These are phyloP conservation scores for Chytriomyces confervae DNA, from an alignment of 192 early-diverging fungal genomes.

Conservation along the genomic window DNA sequence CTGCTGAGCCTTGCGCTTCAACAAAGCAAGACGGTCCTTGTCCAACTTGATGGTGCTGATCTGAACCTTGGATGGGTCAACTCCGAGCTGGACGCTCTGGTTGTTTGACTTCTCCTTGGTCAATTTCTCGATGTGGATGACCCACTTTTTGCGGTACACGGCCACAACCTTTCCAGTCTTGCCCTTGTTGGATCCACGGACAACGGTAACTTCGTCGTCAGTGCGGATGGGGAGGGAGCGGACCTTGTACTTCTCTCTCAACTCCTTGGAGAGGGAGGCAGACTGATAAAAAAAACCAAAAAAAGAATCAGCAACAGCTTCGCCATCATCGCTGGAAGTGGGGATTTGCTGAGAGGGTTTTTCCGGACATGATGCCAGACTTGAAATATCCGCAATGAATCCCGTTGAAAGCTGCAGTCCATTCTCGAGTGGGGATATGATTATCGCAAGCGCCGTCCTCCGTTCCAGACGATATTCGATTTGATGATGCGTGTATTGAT, in stretches of 20 bases:
- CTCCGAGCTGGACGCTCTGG: conserved; percentile 84
- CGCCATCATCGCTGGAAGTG: no score
- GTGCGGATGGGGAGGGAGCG: conserved; percentile 96
- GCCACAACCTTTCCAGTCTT: conserved; percentile 94
- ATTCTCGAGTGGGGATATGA: no score
- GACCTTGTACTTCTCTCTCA: conserved; percentile 93
- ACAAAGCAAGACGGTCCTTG: conserved; percentile 91
- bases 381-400: no score
- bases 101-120: conserved; percentile 98
- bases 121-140: conserved; percentile 98
- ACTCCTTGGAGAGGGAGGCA: conserved; percentile 96
- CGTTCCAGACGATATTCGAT: no score
- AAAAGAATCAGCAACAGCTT: no score
- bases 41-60: conserved; percentile 95
- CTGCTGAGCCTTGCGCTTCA: conserved; percentile 83
- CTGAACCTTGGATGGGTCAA: conserved; percentile 99
- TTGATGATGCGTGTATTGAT: no score
- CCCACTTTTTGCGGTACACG: conserved; percentile 99
- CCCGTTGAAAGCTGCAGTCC: no score
- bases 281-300: neutral
- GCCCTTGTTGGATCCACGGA: conserved; percentile 96
- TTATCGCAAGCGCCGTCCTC: no score
- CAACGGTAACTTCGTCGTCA: conserved; percentile 97
- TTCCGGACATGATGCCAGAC: no score
- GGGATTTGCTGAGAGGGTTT: no score